Base-by-base conservation (phyloP, 2,329 filamentous ascomycete species). In the Daldinia sp. region DNA sequence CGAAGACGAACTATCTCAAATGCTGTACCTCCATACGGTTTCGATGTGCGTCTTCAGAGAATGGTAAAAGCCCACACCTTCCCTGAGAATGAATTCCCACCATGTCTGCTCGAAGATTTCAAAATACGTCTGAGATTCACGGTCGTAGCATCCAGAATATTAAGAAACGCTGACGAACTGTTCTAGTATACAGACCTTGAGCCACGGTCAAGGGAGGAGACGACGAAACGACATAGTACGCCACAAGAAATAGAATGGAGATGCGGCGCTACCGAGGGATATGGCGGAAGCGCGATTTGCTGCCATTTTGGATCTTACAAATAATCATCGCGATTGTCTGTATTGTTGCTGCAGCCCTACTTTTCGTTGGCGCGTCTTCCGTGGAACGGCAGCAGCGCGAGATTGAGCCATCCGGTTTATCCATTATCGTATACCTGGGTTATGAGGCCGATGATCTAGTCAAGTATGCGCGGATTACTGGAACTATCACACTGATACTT, bases 241-340 rank as follows among this genome's bases (percentile, higher is more conserved):
- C 7, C 13, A 28, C 12, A 48, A 48, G 44, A 26, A 13, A 4
- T 3, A 35, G 7, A 10, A 6, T 20, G 7, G 28, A 61, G 55
- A 71, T 71, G 70, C 53, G 54, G 39, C 37, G n/a, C 5, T 68
- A 61, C 64, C 59, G 68, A 13, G 68, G 63, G 4, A 53, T 72
- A 54, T 74, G 71, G 69, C 67, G 63, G 33, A 72, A 72, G 61
- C 67, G 67, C 30, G 53, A 73, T n/a, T 50, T 72, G 10, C 50
- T 74, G 10, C 71, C 69, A 9, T 48, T 20, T 60, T 74, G 71
- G 72, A 60, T 72, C 23, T 28, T 74, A 4, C 68, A 74, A 35
- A 61, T 69, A 9, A 26, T 72, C 18, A 20, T 30, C 23, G 15
- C 60, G 6, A 9, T 60, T 33, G 42, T 70, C 37, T 69, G 60